Percentiles rank a stretch among this genome's conserved stretches.
Conservation (phyloP, 2,329 filamentous ascomycete genomes). For the Phialophora macrospora region DNA sequence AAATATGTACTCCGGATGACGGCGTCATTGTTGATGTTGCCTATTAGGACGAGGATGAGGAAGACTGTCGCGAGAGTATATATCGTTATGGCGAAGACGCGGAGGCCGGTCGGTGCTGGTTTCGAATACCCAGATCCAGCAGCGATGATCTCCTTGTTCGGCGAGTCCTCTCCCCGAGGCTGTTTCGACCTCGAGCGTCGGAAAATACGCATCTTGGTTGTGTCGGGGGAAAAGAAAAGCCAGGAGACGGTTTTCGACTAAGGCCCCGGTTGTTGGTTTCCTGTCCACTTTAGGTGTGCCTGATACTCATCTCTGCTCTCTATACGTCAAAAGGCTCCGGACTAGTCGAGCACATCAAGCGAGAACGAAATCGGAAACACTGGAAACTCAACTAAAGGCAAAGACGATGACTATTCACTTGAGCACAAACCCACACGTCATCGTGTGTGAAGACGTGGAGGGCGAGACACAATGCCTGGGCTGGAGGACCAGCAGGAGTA, state of each 20-base stretch:
- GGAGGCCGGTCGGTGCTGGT: slow-evolving; percentile 53
- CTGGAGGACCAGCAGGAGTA: no score
- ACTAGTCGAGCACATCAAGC: neutral
- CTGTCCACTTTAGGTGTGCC: neutral
- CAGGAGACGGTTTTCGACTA: neutral
- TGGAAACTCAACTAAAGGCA: neutral
- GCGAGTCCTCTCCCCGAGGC: slow-evolving; percentile 14
- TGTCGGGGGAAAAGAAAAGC: neutral
- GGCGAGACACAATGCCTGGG: no score
- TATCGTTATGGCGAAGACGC: slow-evolving; percentile 68
- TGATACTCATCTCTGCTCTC: neutral
- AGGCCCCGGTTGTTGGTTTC: no score
- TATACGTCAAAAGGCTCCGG: neutral
- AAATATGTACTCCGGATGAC: slow-evolving; percentile 77
- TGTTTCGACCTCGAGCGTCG: slow-evolving; percentile 20
- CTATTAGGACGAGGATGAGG: slow-evolving; percentile 78
- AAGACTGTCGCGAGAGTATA: slow-evolving; percentile 79
- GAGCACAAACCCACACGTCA: neutral
- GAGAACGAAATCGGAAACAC: neutral
- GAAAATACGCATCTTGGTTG: slow-evolving; percentile 12
- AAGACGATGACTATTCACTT: neutral
- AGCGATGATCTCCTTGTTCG: neutral
- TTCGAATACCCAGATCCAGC: slow-evolving; percentile 36
- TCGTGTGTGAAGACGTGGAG: neutral
- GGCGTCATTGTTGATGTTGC: slow-evolving; percentile 67